Evolutionary conservation across 495 filamentous ascomycete genomes (phyloP).

Genomic region (Lentithecium fluviatile): DNA sequence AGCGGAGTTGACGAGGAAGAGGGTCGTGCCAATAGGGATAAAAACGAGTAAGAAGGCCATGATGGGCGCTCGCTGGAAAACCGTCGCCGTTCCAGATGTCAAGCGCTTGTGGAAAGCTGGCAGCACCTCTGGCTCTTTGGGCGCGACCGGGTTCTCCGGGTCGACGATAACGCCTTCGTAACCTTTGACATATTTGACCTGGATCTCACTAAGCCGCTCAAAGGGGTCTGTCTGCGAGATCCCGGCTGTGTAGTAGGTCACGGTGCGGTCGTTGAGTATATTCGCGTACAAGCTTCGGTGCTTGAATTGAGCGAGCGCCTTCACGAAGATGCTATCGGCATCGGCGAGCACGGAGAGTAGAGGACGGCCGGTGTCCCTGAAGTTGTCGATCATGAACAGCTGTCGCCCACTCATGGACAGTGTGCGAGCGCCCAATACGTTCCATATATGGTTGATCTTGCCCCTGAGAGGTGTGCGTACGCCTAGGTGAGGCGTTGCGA

Average conservation of each 20-base stretch:
- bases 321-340: constrained; percentile 80
- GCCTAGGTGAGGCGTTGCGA: constrained; percentile 86
- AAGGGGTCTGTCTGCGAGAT: constrained; percentile 77
- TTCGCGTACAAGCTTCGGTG: constrained; percentile 78
- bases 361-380: constrained; percentile 75
- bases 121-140: constrained; percentile 42
- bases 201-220: constrained; percentile 58
- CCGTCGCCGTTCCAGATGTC: constrained; percentile 37
- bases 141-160: constrained; percentile 59
- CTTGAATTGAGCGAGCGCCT: constrained; percentile 70
- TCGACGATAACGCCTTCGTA: constrained; percentile 79
- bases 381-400: constrained; percentile 81
- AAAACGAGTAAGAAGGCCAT: constrained; percentile 62
- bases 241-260: constrained; percentile 75
- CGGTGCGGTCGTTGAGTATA: constrained; percentile 76
- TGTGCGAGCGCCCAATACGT: constrained; percentile 72
- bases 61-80: constrained; percentile 53
- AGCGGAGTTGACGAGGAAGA: constrained; percentile 72
- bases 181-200: constrained; percentile 68
- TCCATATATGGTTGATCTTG: constrained; percentile 67
- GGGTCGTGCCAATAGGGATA: constrained; percentile 63
- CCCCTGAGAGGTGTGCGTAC: constrained; percentile 74
- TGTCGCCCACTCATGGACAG: constrained; percentile 81
- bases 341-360: constrained; percentile 80
- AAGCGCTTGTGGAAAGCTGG: constrained; percentile 40